phyloP scores from a whole-genome alignment of 164 flowering plant genomes.

The Euptelea pleiosperma region DNA sequence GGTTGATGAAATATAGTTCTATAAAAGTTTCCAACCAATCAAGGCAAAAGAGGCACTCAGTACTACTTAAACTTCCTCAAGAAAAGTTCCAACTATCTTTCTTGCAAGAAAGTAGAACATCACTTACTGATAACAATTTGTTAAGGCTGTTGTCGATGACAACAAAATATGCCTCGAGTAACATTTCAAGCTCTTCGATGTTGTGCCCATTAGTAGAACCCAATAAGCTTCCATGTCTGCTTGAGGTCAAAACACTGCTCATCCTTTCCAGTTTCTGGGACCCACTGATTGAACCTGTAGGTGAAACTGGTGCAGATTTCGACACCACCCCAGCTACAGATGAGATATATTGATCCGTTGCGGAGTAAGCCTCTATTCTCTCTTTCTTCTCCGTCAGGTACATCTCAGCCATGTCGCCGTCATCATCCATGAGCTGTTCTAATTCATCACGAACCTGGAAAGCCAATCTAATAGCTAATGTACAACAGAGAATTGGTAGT shows the following conservation, averaged over 20 bases:
- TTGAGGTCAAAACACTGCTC: constrained; percentile 52
- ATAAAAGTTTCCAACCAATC: too few species aligned
- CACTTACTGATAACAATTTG: constrained; percentile 75
- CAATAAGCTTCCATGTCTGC: constrained; percentile 60
- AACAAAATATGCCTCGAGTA: constrained; percentile 97
- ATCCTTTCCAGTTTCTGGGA: constrained; percentile 50
- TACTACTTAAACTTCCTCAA: too few species aligned
- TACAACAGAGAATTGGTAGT: background rate
- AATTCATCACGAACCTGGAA: constrained; percentile 91
- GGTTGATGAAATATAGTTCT: too few species aligned
- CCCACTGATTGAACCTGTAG: constrained; percentile 49
- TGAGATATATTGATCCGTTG: constrained; percentile 27
- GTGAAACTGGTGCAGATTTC: constrained; percentile 89
- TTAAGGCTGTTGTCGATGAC: constrained; percentile 70
- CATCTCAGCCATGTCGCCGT: constrained; percentile 99
- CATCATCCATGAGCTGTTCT: constrained; percentile 98
- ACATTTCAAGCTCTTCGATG: constrained; percentile 89
- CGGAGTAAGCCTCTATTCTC: constrained; percentile 46
- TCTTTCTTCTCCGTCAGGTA: constrained; percentile 89
- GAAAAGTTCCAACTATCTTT: too few species aligned
- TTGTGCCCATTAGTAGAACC: constrained; percentile 55
- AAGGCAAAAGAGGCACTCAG: too few species aligned
- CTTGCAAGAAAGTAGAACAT: background rate
- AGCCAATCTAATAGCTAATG: constrained; percentile 10
- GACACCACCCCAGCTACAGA: constrained; percentile 29